Conservation (phyloP, 768 basidiomycete species). For the Lactarius tabidus region DNA sequence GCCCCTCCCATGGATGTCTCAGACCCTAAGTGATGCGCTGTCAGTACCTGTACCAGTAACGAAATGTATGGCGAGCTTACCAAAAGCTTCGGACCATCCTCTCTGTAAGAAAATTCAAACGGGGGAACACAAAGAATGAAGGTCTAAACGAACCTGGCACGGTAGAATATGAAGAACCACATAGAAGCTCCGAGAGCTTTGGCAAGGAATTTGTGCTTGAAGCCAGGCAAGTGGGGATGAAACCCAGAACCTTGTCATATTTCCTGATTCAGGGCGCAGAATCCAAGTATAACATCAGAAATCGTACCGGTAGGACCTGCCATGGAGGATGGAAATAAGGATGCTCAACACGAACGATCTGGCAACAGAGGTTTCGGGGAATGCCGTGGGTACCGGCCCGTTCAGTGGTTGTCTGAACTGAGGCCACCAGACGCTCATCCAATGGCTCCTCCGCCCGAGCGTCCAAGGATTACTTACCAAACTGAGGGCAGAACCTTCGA, state of each 20-base stretch:
- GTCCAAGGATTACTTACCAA: constrained; percentile 21
- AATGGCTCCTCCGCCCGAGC: background rate
- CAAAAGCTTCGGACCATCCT: constrained; percentile 37
- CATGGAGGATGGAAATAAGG: constrained; percentile 4
- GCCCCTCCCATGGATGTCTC: constrained; percentile 62
- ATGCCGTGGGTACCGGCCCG: constrained; percentile 13
- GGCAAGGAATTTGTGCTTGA: constrained; percentile 70
- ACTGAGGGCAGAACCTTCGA: constrained; percentile 41
- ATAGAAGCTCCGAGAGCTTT: constrained; percentile 88
- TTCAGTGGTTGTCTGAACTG: background rate
- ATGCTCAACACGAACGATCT: no score
- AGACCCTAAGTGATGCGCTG: constrained; percentile 29
- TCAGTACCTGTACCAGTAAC: background rate
- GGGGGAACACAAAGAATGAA: background rate
- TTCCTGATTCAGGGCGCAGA: background rate
- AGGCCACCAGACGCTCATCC: background rate
- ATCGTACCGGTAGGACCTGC: constrained; percentile 22
- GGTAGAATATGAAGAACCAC: constrained; percentile 99
- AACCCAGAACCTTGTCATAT: constrained; percentile 62
- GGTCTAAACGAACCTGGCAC: constrained; percentile 64
- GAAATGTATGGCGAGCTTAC: constrained; percentile 27
- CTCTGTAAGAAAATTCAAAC: constrained; percentile 31
- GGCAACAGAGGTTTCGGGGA: constrained; percentile 1
- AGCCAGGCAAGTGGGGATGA: constrained; percentile 80
- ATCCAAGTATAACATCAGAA: background rate